Evolutionary conservation across 2,329 filamentous ascomycete species (phyloP).

Genomic region (Trichophyton mentagrophytes): DNA sequence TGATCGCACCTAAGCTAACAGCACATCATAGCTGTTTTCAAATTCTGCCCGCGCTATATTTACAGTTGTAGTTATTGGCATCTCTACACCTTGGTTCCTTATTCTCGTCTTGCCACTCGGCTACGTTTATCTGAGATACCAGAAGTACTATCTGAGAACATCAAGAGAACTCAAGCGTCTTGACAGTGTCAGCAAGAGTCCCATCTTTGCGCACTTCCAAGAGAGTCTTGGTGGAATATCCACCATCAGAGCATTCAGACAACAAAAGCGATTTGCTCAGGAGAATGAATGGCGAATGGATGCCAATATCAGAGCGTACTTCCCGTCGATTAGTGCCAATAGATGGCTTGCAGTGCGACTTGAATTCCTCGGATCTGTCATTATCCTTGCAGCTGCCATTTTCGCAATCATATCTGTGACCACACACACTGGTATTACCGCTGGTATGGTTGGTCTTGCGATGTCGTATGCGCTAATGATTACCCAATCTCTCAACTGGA

Average conservation of each 20-base stretch:
- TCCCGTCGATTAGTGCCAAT: conserved; percentile 86
- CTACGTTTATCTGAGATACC: conserved; percentile 77
- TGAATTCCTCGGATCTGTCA: conserved; percentile 87
- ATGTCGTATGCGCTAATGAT: conserved; percentile 98
- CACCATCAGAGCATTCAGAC: conserved; percentile 88
- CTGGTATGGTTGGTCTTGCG: conserved; percentile 74
- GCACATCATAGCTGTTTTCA: conserved; percentile 46
- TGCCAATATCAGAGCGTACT: conserved; percentile 85
- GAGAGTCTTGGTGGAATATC: conserved; percentile 88
- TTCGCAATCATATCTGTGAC: conserved; percentile 72
- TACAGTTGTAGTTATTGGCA: conserved; percentile 74
- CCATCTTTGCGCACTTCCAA: conserved; percentile 97
- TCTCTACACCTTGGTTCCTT: conserved; percentile 67
- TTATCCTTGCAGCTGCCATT: conserved; percentile 76
- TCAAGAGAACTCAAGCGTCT: conserved; percentile 92
- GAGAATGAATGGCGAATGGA: conserved; percentile 98
- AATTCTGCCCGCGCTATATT: conserved; percentile 65
- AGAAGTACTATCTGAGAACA: conserved; percentile 91
- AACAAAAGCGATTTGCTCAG: conserved; percentile 71
- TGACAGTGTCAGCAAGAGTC: conserved; percentile 88
- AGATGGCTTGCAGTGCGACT: conserved; percentile 90
- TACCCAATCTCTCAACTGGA: conserved; percentile 96
- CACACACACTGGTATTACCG: conserved; percentile 48
- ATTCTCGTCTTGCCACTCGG: conserved; percentile 68
- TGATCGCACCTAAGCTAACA: conserved; percentile 20